Percentiles rank a stretch among this genome's conserved stretches.
These are phyloP conservation scores for Verticillium zaregamsianum DNA, from an alignment of 2,329 filamentous ascomycete genomes.

Conservation along the genomic window DNA sequence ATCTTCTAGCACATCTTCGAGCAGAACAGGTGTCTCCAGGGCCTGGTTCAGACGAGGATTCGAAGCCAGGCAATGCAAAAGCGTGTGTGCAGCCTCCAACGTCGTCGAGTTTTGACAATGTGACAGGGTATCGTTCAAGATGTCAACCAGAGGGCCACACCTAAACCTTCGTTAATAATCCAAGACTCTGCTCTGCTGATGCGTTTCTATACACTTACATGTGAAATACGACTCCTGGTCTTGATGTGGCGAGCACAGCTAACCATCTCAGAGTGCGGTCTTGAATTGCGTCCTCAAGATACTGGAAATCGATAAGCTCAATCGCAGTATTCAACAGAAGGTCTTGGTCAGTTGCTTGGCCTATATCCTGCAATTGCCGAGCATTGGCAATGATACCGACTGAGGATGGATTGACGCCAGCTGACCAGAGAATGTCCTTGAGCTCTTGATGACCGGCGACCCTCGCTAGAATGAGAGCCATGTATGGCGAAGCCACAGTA, in stretches of 20 bases:
- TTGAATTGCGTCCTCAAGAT: constrained; percentile 59
- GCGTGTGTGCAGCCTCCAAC: constrained; percentile 54
- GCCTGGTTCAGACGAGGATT: constrained; percentile 46
- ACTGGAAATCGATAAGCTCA: constrained; percentile 62
- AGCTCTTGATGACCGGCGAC: constrained; percentile 54
- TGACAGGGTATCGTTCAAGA: constrained; percentile 59
- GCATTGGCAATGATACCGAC: constrained; percentile 34
- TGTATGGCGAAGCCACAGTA: constrained; percentile 48
- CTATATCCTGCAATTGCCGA: constrained; percentile 35
- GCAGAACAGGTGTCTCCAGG: constrained; percentile 39
- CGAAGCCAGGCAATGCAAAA: constrained; percentile 55
- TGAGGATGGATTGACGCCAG: constrained; percentile 44
- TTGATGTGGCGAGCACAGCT: constrained; percentile 47
- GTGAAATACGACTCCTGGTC: constrained; percentile 53
- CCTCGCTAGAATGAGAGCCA: constrained; percentile 55
- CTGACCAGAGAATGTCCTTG: constrained; percentile 58
- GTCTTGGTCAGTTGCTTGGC: constrained; percentile 53
- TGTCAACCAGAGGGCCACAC: constrained; percentile 50
- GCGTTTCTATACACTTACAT: constrained; percentile 41
- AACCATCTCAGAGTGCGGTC: constrained; percentile 57
- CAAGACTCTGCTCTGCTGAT: constrained; percentile 10
- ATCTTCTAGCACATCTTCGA: constrained; percentile 52
- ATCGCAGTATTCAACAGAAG: constrained; percentile 60
- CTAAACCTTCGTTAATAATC: constrained; percentile 25
- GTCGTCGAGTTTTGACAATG: constrained; percentile 59